Base-by-base conservation (phyloP, 2,329 filamentous ascomycete genomes). In the Colletotrichum tabaci region DNA sequence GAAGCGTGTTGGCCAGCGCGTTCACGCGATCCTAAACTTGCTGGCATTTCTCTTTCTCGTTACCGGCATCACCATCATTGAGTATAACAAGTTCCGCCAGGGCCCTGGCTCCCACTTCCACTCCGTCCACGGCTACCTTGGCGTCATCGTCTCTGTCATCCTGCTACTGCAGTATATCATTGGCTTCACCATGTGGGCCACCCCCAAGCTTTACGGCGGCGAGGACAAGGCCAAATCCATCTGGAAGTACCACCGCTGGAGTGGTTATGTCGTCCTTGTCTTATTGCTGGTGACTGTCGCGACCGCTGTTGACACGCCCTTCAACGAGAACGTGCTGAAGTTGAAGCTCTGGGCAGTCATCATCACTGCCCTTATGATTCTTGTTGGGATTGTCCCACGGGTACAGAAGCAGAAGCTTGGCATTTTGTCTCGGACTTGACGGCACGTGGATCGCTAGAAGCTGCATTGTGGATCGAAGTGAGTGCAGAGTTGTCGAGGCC, bases 211-310 rank as follows among this genome's bases (percentile, higher is more conserved):
- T 1, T 97, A 96, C 77, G 95, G 95, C 6, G 91, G 94, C 67
- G 90, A 92, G 74, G 91, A 94, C 35, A 91, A 90, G 3, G 96
- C 95, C 23, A 97, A 95, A 87, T 86, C 86, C 30, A 81, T 98
- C 52, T 98, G 96, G 87, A 98, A 97, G 83, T 98, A 95, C 77
- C 96, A 98, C 81, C 90, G 96, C 40, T 83, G 88, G 65, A 88
- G 87, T 26, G 96, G 96, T 2, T 98, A 99, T 79, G 75, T 90
- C 9, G 84, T 95, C 70, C 83, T 96, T 65, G 78, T 92, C 61
- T 77, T 97, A 76, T 86, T 96, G 73, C 82, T 97, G 73, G 90
- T 89, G 12, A 96, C 95, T 0, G 88, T 97, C 49, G 84, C 88
- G 60, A 91, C 92, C 30, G 94, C 95, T 1, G 94, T 91, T 3